These are phyloP conservation scores for Borovskyia barvae DNA, from an alignment of 208 protist species.

Conservation along the genomic window DNA sequence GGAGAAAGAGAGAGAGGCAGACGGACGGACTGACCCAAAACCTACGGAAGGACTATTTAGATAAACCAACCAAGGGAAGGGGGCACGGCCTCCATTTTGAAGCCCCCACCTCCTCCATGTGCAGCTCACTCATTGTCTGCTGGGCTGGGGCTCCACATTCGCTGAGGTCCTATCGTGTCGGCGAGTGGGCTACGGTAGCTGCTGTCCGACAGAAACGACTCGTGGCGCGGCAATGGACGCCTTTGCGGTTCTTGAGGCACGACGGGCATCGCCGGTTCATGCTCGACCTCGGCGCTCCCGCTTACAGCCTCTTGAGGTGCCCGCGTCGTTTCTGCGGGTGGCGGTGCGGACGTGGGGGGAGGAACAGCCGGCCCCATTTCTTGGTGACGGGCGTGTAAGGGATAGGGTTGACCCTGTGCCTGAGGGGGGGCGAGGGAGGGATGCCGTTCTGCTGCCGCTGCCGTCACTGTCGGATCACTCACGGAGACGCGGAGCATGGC, in stretches of 20 bases:
- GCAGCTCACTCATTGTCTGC: too few species aligned
- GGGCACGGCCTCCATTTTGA: too few species aligned
- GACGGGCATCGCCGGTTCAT: too few species aligned
- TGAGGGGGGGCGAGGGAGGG: background rate
- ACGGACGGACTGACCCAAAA: too few species aligned
- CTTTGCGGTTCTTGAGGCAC: background rate
- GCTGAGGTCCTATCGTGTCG: background rate
- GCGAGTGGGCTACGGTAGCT: background rate
- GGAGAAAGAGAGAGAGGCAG: too few species aligned
- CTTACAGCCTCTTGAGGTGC: background rate
- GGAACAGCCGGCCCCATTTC: background rate
- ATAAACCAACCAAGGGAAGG: too few species aligned
- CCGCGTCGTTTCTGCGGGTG: background rate
- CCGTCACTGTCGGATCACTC: constrained; percentile 30
- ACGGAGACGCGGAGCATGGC: constrained; percentile 51
- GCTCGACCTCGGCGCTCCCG: too few species aligned
- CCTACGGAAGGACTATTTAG: too few species aligned
- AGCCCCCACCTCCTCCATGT: too few species aligned
- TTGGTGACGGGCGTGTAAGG: background rate
- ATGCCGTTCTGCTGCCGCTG: background rate
- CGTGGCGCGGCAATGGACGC: background rate
- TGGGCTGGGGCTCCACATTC: too few species aligned
- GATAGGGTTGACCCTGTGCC: background rate
- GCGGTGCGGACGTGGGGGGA: background rate
- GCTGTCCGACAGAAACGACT: background rate